Evolutionary conservation across 1,284 basidiomycete genomes (phyloP).

Genomic region (Exsudoporus floridanus): DNA sequence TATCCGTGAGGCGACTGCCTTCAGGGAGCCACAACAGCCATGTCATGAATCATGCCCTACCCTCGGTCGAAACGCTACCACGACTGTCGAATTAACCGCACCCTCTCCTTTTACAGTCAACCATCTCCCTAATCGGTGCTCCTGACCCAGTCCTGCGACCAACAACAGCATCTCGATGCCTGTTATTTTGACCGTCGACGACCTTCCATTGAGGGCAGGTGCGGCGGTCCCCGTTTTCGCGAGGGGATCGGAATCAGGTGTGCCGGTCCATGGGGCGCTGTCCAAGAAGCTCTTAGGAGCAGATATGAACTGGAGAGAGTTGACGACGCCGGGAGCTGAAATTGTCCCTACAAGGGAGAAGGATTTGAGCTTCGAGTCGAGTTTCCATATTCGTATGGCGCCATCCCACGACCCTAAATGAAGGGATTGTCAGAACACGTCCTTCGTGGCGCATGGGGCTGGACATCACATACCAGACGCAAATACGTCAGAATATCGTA

Average conservation of each 20-base stretch:
- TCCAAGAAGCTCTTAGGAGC: constrained; percentile 51
- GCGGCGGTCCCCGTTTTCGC: neutral
- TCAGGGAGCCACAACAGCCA: neutral
- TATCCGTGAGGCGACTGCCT: neutral
- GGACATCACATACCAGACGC: constrained; percentile 65
- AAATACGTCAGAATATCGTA: constrained; percentile 91
- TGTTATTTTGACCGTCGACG: constrained; percentile 17
- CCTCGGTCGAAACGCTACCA: constrained; percentile 43
- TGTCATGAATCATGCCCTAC: constrained; percentile 7
- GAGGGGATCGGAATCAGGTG: neutral
- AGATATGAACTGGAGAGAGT: constrained; percentile 81
- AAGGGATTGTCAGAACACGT: constrained; percentile 12
- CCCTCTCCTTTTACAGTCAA: constrained; percentile 68
- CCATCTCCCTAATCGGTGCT: constrained; percentile 91
- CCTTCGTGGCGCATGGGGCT: neutral
- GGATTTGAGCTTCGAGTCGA: constrained; percentile 73
- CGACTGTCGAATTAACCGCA: constrained; percentile 71
- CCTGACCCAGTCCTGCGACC: constrained; percentile 81
- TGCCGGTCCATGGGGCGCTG: constrained; percentile 18
- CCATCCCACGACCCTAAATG: constrained; percentile 88
- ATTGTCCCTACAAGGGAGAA: constrained; percentile 71
- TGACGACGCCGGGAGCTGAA: constrained; percentile 77
- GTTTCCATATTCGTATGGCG: constrained; percentile 83
- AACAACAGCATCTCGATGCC: constrained; percentile 55
- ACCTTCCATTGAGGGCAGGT: constrained; percentile 3